Conservation (phyloP, 768 basidiomycete genomes). For the Vishniacozyma victoriae region DNA sequence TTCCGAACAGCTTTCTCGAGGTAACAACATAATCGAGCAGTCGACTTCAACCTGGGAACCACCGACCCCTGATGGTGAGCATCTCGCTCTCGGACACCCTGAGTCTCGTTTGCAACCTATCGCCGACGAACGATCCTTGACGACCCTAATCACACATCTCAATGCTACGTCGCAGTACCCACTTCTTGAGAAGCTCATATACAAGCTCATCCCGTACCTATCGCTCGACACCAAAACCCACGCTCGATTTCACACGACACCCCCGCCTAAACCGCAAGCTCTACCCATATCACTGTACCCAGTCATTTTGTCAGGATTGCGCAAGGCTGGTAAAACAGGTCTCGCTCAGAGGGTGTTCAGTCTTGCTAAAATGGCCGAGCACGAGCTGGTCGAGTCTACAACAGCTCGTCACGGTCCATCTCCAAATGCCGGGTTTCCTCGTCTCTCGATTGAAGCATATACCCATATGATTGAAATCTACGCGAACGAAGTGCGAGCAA, state of each 20-base stretch:
- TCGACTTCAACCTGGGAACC: too few relatives aligned
- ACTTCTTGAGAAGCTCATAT: conserved; percentile 8
- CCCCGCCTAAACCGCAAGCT: conserved; percentile 2
- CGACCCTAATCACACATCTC: conserved; percentile 11
- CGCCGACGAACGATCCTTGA: neutral
- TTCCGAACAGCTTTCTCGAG: neutral
- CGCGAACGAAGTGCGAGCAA: conserved; percentile 16
- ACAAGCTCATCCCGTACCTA: conserved; percentile 21
- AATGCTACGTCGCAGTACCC: conserved; percentile 14
- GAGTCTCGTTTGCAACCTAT: conserved; percentile 1
- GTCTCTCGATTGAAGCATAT: conserved; percentile 21
- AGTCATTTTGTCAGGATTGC: conserved; percentile 12
- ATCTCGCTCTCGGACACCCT: neutral
- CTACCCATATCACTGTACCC: conserved; percentile 8
- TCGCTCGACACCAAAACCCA: conserved; percentile 2
- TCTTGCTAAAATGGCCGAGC: conserved; percentile 22
- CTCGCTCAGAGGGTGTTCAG: conserved; percentile 27
- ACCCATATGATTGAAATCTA: conserved; percentile 26
- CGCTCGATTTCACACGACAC: neutral
- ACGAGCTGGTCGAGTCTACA: too few relatives aligned
- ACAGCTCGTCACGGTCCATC: too few relatives aligned
- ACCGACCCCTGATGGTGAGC: neutral
- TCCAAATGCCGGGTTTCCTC: too few relatives aligned
- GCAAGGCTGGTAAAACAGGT: conserved; percentile 16
- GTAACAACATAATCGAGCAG: too few relatives aligned